Conservation (phyloP, 2,329 filamentous ascomycete species). For the Ceratocystis huliohia region DNA sequence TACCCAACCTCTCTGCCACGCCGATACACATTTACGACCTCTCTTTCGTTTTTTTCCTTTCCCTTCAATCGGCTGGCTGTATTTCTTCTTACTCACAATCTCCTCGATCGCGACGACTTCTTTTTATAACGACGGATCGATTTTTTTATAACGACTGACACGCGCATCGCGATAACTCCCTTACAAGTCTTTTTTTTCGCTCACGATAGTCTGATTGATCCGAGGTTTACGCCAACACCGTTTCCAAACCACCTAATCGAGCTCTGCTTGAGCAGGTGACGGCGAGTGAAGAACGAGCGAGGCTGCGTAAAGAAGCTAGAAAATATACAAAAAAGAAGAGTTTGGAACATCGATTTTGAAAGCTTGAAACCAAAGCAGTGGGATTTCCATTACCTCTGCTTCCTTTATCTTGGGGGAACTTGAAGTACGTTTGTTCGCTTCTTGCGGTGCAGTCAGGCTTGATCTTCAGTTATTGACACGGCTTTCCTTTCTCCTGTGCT, state of each 20-base stretch:
- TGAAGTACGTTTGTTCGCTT: conserved; percentile 20
- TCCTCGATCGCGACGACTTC: conserved; percentile 18
- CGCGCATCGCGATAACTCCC: conserved; percentile 8
- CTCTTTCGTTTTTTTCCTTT: conserved; percentile 7
- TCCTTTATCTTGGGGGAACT: neutral
- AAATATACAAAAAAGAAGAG: conserved; percentile 1
- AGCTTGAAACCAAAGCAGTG: neutral
- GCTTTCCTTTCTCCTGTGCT: conserved; percentile 13
- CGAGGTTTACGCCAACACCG: neutral
- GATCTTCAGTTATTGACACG: conserved; percentile 19
- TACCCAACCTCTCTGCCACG: conserved; percentile 12
- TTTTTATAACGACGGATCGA: conserved; percentile 18
- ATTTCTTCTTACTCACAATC: conserved; percentile 11
- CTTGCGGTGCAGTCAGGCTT: conserved; percentile 13
- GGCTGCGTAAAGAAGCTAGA: neutral
- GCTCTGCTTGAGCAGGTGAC: conserved; percentile 20
- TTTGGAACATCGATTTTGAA: neutral
- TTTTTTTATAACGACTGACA: conserved; percentile 7
- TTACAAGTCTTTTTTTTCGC: neutral
- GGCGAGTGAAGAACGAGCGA: conserved; percentile 8
- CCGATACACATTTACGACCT: conserved; percentile 5
- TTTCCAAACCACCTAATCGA: conserved; percentile 10
- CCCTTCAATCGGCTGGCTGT: conserved; percentile 19
- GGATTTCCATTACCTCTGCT: conserved; percentile 1
- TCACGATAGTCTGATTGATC: conserved; percentile 8